Base-by-base conservation (phyloP, 2,329 filamentous ascomycete species). In the Colletotrichum falcatum region DNA sequence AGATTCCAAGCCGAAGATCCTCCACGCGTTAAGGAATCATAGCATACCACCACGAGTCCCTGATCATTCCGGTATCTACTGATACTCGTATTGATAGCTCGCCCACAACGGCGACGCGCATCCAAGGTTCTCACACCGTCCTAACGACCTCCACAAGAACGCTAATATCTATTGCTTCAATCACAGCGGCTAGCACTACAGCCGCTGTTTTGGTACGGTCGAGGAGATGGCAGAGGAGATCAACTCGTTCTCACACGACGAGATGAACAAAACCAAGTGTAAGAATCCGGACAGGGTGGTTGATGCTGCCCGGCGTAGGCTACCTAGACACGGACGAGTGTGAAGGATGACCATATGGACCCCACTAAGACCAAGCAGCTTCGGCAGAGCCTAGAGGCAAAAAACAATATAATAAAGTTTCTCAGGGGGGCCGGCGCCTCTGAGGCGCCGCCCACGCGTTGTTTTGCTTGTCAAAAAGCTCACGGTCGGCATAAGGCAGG, bases 161-260 rank as follows among this genome's bases (percentile, higher is more conserved):
- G 82, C 85, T 63, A 81, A 82, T 54, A 82, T 82, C 4, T 56
- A 81, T 5, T 79, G 79, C 51, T 76, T 82, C 1, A 71, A 81
- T 1, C 79, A 88, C 73, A 86, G 87, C 0, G 85, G 80, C 0
- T 91, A 89, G 89, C 88, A 91, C 77, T 91, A 89, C 81, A 89
- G 86, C 61, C 87, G 82, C 65, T 91, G 89, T 79, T 90, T 90
- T 76, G 79, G 82, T 23, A 90, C 86, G 0, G 78, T 91, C 20
- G 81, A 81, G 5, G 85, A 89, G 76, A 81, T 90, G 73, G 78
- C 87, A 55, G 84, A 82, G 73, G 90, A 90, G 77, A 83, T 90
- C 77, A 74, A 75, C 23, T 79, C 78, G 59, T 85, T 85, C 72
- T 83, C 80, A 23, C 83, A 86, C 68, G 26, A 76, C 72, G 28